A percentile compares a stretch with the other conserved stretches of the same genome.
Conservation (phyloP, 345 rosid genomes). For the Rhizophora mangle region DNA sequence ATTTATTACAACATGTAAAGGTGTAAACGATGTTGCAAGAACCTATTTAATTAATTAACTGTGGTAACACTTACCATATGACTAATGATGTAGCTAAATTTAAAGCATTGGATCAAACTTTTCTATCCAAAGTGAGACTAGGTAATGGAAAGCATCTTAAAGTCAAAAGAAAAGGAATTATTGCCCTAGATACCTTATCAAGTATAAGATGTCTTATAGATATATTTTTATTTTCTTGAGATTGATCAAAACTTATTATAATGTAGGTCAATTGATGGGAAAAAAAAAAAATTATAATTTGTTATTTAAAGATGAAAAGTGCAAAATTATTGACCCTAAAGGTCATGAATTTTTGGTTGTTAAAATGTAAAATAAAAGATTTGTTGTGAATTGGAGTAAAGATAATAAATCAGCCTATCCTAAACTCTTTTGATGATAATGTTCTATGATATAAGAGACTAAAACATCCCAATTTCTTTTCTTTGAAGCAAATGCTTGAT, state of each 20-base stretch:
- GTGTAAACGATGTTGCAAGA: too few relatives aligned
- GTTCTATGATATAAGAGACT: background rate
- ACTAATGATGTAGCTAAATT: background rate
- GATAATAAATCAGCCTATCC: fast-evolving
- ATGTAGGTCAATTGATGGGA: too few relatives aligned
- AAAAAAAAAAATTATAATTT: too few relatives aligned
- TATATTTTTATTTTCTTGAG: too few relatives aligned
- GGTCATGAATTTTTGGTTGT: background rate
- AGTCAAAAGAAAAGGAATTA: too few relatives aligned
- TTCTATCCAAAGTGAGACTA: too few relatives aligned
- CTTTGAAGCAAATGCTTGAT: background rate
- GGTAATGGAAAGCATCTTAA: too few relatives aligned
- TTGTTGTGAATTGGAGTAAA: background rate
- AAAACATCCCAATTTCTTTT: background rate
- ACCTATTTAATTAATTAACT: background rate
- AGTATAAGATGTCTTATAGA: too few relatives aligned
- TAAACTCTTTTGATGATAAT: background rate
- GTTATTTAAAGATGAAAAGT: too few relatives aligned
- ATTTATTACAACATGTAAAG: too few relatives aligned
- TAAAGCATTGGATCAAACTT: background rate
- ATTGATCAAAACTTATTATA: too few relatives aligned
- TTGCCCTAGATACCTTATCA: too few relatives aligned
- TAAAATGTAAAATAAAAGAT: background rate
- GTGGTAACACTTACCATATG: background rate
- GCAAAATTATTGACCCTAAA: background rate